Conservation (phyloP, 2,329 filamentous ascomycete species). For the Calonectria leucothoes region DNA sequence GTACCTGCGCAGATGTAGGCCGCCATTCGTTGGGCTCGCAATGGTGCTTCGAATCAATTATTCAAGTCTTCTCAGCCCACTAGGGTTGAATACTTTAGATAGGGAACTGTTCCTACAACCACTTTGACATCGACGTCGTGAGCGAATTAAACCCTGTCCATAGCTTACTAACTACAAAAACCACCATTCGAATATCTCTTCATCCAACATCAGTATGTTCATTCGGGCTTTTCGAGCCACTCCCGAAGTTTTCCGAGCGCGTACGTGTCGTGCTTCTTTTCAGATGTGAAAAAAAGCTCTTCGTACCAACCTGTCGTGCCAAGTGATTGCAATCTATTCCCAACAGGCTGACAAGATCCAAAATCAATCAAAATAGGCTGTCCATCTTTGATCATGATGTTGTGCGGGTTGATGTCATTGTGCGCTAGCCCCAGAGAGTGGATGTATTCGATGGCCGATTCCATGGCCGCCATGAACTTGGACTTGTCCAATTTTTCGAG, state of each 20-base stretch:
- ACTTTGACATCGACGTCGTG: too few species aligned
- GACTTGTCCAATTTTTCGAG: slow-evolving; percentile 21
- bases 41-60: background rate
- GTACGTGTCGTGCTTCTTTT: slow-evolving; percentile 25
- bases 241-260: slow-evolving; percentile 23
- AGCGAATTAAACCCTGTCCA: too few species aligned
- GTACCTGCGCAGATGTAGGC: background rate
- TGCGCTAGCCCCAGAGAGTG: slow-evolving; percentile 33
- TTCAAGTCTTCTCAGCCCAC: background rate
- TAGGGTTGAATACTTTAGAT: too few species aligned
- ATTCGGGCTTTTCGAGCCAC: slow-evolving; percentile 22
- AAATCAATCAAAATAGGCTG: slow-evolving; percentile 33
- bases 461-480: slow-evolving; percentile 14
- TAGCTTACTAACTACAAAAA: too few species aligned
- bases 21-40: background rate
- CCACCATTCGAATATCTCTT: too few species aligned
- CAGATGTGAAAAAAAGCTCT: slow-evolving; percentile 26
- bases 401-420: slow-evolving; percentile 35
- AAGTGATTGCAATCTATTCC: background rate
- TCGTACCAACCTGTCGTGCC: slow-evolving; percentile 30
- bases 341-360: slow-evolving; percentile 23
- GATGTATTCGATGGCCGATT: slow-evolving; percentile 25
- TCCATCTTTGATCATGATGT: slow-evolving; percentile 31
- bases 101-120: too few species aligned
- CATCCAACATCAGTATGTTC: too few species aligned